Percentiles rank a stretch among this genome's conserved stretches.
Evolutionary conservation across 208 protist species (phyloP).

Genomic region (Acanthamoeba comandoni): DNA sequence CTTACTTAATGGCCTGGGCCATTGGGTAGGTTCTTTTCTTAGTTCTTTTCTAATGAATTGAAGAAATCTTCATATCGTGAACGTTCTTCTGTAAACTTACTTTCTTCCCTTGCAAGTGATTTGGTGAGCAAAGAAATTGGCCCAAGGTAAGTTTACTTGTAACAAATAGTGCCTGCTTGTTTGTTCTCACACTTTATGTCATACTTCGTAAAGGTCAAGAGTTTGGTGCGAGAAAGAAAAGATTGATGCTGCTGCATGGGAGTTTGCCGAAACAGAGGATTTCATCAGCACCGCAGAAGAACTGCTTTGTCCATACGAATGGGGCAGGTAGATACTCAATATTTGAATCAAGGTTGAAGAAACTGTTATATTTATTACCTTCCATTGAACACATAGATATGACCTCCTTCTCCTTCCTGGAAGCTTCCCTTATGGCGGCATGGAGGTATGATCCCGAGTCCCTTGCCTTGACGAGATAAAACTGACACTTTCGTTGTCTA

Average conservation of each 20-base stretch:
- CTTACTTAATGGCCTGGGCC: constrained; percentile 80
- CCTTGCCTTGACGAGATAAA: constrained; percentile 77
- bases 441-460: constrained; percentile 77
- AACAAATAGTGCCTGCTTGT: too few relatives aligned
- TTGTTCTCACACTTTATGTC: neutral
- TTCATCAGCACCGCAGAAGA: constrained; percentile 87
- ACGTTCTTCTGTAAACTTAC: neutral
- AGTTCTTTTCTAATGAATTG: neutral
- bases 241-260: constrained; percentile 86
- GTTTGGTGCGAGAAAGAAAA: constrained; percentile 81
- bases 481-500: constrained; percentile 9
- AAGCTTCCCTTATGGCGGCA: constrained; percentile 92
- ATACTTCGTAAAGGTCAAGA: neutral
- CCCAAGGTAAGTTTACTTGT: too few relatives aligned
- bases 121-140: constrained; percentile 81
- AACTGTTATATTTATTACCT: neutral
- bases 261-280: constrained; percentile 91
- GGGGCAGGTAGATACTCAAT: constrained; percentile 83
- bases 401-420: constrained; percentile 91
- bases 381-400: constrained; percentile 73
- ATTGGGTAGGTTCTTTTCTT: constrained; percentile 37
- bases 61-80: neutral
- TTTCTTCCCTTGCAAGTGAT: too few relatives aligned
- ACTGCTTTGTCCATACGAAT: constrained; percentile 87
- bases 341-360: constrained; percentile 27